Percentiles rank a stretch among this genome's conserved stretches.
These are phyloP conservation scores for Hypocreales sp. DNA, from an alignment of 2,329 filamentous ascomycete genomes.

Conservation along the genomic window DNA sequence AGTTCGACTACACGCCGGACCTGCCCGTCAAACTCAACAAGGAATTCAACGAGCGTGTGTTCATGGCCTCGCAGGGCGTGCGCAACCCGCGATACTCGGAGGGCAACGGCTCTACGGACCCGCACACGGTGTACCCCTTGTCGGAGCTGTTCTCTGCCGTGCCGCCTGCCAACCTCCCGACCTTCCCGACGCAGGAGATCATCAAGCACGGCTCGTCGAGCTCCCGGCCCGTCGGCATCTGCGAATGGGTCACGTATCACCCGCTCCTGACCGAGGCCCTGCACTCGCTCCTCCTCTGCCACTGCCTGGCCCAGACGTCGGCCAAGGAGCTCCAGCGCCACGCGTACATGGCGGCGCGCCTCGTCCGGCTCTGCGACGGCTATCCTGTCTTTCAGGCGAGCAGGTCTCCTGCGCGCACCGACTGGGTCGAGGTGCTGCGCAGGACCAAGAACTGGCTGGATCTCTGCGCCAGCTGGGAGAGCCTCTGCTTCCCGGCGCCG, in stretches of 20 bases:
- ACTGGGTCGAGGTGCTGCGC: slow-evolving; percentile 66
- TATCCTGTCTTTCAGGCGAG: slow-evolving; percentile 68
- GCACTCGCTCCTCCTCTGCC: slow-evolving; percentile 62
- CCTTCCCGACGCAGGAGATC: slow-evolving; percentile 39
- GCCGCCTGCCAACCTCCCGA: slow-evolving; percentile 50
- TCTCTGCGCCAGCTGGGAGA: slow-evolving; percentile 51
- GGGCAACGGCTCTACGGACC: slow-evolving; percentile 8
- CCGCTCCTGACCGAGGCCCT: slow-evolving; percentile 66
- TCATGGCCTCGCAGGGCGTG: slow-evolving; percentile 33
- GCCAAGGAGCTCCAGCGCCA: slow-evolving; percentile 64
- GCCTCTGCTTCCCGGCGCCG: slow-evolving; percentile 47
- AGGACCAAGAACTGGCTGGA: slow-evolving; percentile 55
- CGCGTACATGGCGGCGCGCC: slow-evolving; percentile 65
- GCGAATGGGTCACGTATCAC: slow-evolving; percentile 48
- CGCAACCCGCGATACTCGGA: slow-evolving; percentile 23
- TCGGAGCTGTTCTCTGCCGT: slow-evolving; percentile 56
- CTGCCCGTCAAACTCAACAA: slow-evolving; percentile 43
- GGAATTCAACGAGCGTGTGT: slow-evolving; percentile 40
- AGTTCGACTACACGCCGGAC: slow-evolving; percentile 67
- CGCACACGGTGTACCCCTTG: slow-evolving; percentile 26
- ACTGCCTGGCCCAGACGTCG: slow-evolving; percentile 67
- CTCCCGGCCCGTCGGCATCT: slow-evolving; percentile 12
- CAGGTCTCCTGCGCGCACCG: slow-evolving; percentile 54
- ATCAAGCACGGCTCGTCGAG: slow-evolving; percentile 7
- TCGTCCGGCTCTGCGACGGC: slow-evolving; percentile 59